Evolutionary conservation across 1,284 basidiomycete species (phyloP).

Genomic region (Fistulinella staudtii): DNA sequence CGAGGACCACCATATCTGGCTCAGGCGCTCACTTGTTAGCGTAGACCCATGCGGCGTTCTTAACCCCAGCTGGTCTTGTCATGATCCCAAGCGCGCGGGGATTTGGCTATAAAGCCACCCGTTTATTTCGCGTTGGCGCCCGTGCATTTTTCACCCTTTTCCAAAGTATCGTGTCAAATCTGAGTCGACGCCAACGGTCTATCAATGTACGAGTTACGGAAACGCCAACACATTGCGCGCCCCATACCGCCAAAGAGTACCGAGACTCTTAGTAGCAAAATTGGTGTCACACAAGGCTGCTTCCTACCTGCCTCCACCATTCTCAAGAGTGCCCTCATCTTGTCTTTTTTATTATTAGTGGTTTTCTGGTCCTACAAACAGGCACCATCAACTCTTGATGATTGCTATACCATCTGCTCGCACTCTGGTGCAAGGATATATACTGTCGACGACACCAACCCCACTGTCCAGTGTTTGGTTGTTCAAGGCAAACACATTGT

Average conservation of each 20-base stretch:
- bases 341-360: constrained; percentile 7
- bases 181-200: no score
- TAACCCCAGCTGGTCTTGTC: no score
- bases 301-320: not conserved
- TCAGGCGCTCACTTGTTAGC: not conserved
- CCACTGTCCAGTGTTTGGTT: constrained; percentile 56
- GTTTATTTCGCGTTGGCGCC: no score
- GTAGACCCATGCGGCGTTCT: no score
- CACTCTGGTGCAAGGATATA: constrained; percentile 48
- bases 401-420: constrained; percentile 59
- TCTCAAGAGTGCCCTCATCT: constrained; percentile 5
- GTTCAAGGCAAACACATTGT: constrained; percentile 47
- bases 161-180: no score
- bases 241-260: not conserved
- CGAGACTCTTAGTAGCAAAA: not conserved
- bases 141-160: no score
- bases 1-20: not conserved
- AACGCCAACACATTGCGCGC: constrained; percentile 4
- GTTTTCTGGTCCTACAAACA: constrained; percentile 13
- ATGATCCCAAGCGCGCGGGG: not conserved
- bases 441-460: constrained; percentile 52
- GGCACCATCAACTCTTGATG: not conserved
- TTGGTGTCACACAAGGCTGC: not conserved
- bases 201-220: constrained; percentile 16
- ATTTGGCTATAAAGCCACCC: no score